Base-by-base conservation (phyloP, 208 protist species). In the Baffinella frigidus region DNA sequence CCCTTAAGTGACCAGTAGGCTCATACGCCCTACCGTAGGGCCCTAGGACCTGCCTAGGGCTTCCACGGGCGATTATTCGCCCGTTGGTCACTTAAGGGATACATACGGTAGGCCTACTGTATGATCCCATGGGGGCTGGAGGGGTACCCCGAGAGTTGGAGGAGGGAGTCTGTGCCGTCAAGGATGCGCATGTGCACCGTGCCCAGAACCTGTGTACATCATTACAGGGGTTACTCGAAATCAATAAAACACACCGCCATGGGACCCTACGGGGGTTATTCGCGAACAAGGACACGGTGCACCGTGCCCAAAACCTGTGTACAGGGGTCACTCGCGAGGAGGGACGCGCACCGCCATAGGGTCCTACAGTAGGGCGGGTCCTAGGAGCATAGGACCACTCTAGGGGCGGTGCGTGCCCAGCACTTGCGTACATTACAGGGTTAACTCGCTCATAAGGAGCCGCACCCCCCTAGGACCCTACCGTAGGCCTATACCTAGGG, bases 71-170 rank as follows among this genome's bases (percentile, higher is more conserved):
- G n/a, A n/a, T n/a, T n/a, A n/a, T n/a, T n/a, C n/a, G n/a, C n/a
- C n/a, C n/a, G n/a, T n/a, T n/a, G n/a, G n/a, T n/a, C n/a, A n/a
- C n/a, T n/a, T n/a, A n/a, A n/a, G n/a, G n/a, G n/a, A n/a, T n/a
- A n/a, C n/a, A n/a, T n/a, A n/a, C n/a, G n/a, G n/a, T n/a, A n/a
- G n/a, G n/a, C n/a, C n/a, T n/a, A n/a, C n/a, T n/a, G n/a, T n/a
- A n/a, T n/a, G 24, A 64, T 64, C 0, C 3, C 56, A 64, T 64
- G 48, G 48, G 48, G 7, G 7, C 11, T 56, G 48, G 48, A 56
- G 33, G 97, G 7, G 0, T 97, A 87, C 27, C 93, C 95, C 41
- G 92, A 81, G 11, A 98, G 81, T 93, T 97, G 96, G 51, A 98
- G 41, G 0, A 95, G 93, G 10, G 95, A 93, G 93, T 95, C 94